These are phyloP conservation scores for Ajuga chamaepitys DNA, from an alignment of 257 asterid species.

Conservation along the genomic window DNA sequence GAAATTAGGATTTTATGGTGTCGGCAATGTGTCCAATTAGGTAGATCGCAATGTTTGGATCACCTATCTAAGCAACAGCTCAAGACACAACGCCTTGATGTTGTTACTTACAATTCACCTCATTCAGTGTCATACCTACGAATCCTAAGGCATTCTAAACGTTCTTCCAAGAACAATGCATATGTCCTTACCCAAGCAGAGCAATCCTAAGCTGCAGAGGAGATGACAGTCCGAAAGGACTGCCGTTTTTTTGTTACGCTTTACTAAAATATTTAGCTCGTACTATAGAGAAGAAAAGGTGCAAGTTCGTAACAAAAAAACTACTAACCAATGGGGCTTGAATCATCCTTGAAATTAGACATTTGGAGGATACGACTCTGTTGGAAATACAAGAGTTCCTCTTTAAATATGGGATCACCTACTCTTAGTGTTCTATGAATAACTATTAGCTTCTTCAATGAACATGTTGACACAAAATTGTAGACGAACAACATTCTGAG, in stretches of 20 bases:
- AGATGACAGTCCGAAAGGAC: conserved; percentile 1
- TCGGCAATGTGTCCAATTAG: no score
- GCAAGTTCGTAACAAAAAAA: neutral
- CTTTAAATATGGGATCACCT: conserved; percentile 88
- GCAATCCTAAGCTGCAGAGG: conserved; percentile 85
- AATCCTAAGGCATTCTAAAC: conserved; percentile 84
- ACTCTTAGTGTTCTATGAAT: conserved; percentile 82
- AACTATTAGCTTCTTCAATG: conserved; percentile 74
- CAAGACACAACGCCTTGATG: no score
- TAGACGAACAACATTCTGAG: no score
- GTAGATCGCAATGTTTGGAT: no score
- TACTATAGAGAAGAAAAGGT: neutral
- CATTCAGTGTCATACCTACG: conserved; percentile 82
- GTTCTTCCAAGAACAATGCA: conserved; percentile 82
- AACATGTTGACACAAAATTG: conserved; percentile 44
- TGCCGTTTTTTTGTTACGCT: conserved; percentile 1
- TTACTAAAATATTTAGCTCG: neutral
- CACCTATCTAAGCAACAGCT: no score
- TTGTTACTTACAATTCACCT: no score
- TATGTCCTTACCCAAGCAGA: conserved; percentile 94
- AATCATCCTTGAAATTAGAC: conserved; percentile 91
- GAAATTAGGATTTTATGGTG: no score
- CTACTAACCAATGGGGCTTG: conserved; percentile 71
- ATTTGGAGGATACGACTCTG: conserved; percentile 76
- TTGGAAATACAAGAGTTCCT: conserved; percentile 75